These are phyloP conservation scores for Aspergillus bombycis DNA, from an alignment of 2,329 filamentous ascomycete genomes.

Conservation along the genomic window DNA sequence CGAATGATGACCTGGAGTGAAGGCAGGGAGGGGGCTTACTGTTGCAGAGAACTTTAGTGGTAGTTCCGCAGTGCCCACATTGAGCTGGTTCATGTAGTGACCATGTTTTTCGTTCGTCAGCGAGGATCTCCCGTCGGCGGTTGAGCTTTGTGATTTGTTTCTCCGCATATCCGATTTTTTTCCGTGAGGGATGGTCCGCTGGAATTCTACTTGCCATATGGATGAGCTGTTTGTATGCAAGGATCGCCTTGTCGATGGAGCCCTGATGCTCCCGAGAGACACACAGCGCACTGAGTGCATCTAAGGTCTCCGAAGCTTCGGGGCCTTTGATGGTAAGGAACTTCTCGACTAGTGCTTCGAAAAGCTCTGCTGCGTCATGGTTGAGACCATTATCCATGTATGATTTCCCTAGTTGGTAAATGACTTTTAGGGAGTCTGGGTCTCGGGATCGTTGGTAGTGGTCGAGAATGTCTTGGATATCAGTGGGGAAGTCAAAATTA, in stretches of 20 bases:
- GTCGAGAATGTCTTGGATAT: constrained; percentile 31
- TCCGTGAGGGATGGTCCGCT: constrained; percentile 29
- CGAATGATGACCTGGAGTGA: not conserved
- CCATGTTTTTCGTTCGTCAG: constrained; percentile 31
- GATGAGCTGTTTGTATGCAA: constrained; percentile 32
- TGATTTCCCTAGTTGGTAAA: constrained; percentile 30
- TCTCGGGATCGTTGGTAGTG: constrained; percentile 30
- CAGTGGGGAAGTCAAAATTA: constrained; percentile 34
- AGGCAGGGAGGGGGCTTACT: constrained; percentile 21
- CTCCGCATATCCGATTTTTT: constrained; percentile 30
- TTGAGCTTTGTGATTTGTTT: constrained; percentile 32
- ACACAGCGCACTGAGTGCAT: constrained; percentile 35
- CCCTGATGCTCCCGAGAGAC: constrained; percentile 33
- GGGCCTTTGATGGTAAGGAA: constrained; percentile 28
- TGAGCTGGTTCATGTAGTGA: constrained; percentile 26
- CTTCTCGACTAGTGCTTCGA: constrained; percentile 32
- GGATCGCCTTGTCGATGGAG: constrained; percentile 32
- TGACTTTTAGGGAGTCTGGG: constrained; percentile 29
- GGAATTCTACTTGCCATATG: constrained; percentile 29
- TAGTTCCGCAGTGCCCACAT: constrained; percentile 26
- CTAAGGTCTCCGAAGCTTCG: constrained; percentile 32
- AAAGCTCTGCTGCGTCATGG: constrained; percentile 31
- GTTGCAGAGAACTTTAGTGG: constrained; percentile 30
- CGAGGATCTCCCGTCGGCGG: constrained; percentile 28
- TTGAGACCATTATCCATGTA: constrained; percentile 35